These are phyloP conservation scores for Cutaneotrichosporon spelunceum DNA, from an alignment of 1,284 basidiomycete genomes.

Conservation along the genomic window DNA sequence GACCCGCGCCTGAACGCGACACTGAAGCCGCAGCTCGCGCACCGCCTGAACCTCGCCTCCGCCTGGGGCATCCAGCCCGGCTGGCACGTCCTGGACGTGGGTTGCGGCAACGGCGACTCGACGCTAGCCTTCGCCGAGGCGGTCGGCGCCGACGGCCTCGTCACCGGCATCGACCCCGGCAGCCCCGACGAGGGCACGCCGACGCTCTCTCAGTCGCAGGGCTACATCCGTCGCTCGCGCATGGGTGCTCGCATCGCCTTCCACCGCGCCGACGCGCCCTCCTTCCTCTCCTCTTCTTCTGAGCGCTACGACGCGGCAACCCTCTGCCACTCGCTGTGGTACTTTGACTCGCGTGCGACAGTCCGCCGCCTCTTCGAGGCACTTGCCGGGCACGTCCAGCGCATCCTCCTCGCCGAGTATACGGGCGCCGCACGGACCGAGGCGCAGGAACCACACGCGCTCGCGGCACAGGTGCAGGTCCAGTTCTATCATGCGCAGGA, in stretches of 20 bases:
- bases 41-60: conserved; percentile 11
- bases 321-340: conserved; percentile 17
- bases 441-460: conserved; percentile 10
- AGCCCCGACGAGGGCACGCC: conserved; percentile 12
- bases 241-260: conserved; percentile 2
- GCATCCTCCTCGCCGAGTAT: conserved; percentile 13
- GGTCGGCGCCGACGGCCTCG: conserved; percentile 5
- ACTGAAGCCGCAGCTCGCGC: conserved; percentile 2
- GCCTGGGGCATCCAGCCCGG: conserved; percentile 7
- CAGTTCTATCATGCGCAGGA: conserved; percentile 2
- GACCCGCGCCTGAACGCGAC: background rate
- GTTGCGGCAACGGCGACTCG: conserved; percentile 14
- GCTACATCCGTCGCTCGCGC: background rate
- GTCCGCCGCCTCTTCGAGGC: background rate
- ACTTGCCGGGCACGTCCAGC: background rate
- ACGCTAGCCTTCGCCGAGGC: conserved; percentile 9
- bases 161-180: conserved; percentile 13
- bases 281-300: background rate
- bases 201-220: conserved; percentile 8
- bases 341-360: conserved; percentile 6
- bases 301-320: conserved; percentile 1
- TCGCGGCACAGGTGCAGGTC: background rate
- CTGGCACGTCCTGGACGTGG: conserved; percentile 13
- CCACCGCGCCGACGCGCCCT: background rate
- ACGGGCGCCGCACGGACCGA: conserved; percentile 1